These are phyloP conservation scores for Pythium angustatum DNA, from an alignment of 352 stramenopile species.

Conservation along the genomic window DNA sequence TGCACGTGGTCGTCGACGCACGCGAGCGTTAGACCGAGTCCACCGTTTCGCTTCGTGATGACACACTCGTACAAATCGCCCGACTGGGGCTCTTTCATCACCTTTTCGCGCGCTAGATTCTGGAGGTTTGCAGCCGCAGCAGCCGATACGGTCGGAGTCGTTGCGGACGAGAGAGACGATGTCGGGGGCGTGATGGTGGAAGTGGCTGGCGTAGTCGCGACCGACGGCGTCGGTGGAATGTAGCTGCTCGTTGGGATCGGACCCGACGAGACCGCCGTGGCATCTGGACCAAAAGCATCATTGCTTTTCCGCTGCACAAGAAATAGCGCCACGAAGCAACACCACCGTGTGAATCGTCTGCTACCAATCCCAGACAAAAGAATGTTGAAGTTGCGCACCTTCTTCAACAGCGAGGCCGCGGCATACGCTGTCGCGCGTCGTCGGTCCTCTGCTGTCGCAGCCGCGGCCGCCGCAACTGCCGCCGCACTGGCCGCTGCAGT, in stretches of 20 bases:
- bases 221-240: slow-evolving; percentile 17
- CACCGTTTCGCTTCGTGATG: slow-evolving; percentile 80
- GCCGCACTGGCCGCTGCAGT: not conserved
- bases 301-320: slow-evolving; percentile 50
- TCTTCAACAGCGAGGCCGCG: slow-evolving; percentile 36
- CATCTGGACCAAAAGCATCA: slow-evolving; percentile 38
- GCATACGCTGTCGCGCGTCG: slow-evolving; percentile 27
- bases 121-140: slow-evolving; percentile 21
- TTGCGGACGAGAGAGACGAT: slow-evolving; percentile 4
- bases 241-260: slow-evolving; percentile 26
- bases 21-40: slow-evolving; percentile 69
- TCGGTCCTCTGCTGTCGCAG: slow-evolving; percentile 28
- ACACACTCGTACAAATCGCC: slow-evolving; percentile 85
- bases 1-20: slow-evolving; percentile 85
- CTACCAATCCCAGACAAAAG: no score
- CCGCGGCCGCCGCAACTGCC: slow-evolving; percentile 9
- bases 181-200: slow-evolving; percentile 1
- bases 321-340: no score
- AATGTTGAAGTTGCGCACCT: slow-evolving; percentile 26
- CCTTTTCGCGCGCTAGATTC: slow-evolving; percentile 57
- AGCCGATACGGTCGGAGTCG: slow-evolving; percentile 28
- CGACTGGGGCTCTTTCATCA: slow-evolving; percentile 82
- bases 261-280: slow-evolving; percentile 18
- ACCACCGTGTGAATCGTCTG: no score
- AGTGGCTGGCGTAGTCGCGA: slow-evolving; percentile 2